phyloP scores from a whole-genome alignment of 2,329 filamentous ascomycete genomes.

The Plenodomus tracheiphilus region DNA sequence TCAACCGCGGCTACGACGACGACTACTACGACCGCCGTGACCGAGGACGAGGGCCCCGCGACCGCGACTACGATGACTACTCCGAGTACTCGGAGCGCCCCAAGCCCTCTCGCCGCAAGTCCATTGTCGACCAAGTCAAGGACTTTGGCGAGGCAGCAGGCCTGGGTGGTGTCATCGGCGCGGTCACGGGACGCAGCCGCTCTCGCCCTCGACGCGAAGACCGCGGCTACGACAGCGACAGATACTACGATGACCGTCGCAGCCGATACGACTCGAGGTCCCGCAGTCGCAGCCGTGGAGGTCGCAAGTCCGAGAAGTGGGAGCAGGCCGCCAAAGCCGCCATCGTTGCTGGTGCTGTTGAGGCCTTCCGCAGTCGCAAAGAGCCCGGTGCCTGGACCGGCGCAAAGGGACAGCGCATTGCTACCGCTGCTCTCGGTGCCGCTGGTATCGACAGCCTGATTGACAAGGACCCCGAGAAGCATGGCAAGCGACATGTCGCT shows the following conservation, averaged over 20 bases:
- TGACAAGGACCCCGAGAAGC: constrained; percentile 69
- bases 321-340: constrained; percentile 87
- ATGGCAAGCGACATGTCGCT: constrained; percentile 77
- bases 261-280: constrained; percentile 59
- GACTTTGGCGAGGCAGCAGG: constrained; percentile 64
- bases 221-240: constrained; percentile 54
- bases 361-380: constrained; percentile 88
- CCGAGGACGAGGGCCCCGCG: constrained; percentile 36
- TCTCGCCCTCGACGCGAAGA: constrained; percentile 56
- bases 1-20: constrained; percentile 63
- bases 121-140: constrained; percentile 58
- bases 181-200: constrained; percentile 60
- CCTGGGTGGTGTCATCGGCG: constrained; percentile 57
- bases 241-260: constrained; percentile 33
- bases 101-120: constrained; percentile 55
- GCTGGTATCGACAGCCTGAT: constrained; percentile 81
- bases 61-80: constrained; percentile 54
- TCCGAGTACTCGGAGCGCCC: constrained; percentile 49
- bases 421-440: constrained; percentile 83
- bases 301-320: constrained; percentile 49
- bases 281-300: constrained; percentile 49
- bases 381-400: constrained; percentile 88
- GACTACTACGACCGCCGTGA: constrained; percentile 42
- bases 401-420: constrained; percentile 86
- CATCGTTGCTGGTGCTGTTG: constrained; percentile 83